Percentiles rank a stretch among this genome's conserved stretches.
phyloP scores from a whole-genome alignment of 768 basidiomycete genomes.

The Cyathus striatus region DNA sequence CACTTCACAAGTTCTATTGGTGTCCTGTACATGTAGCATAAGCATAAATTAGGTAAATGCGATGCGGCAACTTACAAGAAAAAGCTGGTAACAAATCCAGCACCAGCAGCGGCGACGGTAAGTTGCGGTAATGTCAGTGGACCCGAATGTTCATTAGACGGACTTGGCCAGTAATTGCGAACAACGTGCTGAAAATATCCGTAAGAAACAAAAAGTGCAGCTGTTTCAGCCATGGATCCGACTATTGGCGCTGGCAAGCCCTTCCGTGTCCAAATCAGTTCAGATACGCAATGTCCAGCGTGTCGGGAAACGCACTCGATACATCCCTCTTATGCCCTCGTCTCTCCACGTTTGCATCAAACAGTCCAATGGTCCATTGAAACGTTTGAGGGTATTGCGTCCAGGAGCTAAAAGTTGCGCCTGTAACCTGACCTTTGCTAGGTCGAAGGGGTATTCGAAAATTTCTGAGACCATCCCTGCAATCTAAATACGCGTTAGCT shows the following conservation, averaged over 20 bases:
- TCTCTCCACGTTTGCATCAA: conserved; percentile 72
- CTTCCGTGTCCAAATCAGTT: conserved; percentile 29
- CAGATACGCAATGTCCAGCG: not conserved
- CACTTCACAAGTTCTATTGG: conserved; percentile 95
- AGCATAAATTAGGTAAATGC: conserved; percentile 3
- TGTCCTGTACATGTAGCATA: conserved; percentile 57
- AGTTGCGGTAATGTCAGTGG: conserved; percentile 64
- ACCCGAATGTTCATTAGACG: conserved; percentile 13
- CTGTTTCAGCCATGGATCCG: conserved; percentile 92
- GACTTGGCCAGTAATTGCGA: conserved; percentile 26
- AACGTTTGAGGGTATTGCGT: conserved; percentile 40
- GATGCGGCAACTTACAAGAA: conserved; percentile 61
- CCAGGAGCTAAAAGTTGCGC: conserved; percentile 76
- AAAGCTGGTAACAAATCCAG: conserved; percentile 83
- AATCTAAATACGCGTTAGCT: too few relatives aligned
- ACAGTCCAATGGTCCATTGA: conserved; percentile 86
- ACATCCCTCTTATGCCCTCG: conserved; percentile 83
- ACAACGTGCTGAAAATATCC: conserved; percentile 65
- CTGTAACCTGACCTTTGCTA: conserved; percentile 92
- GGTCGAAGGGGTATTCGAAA: conserved; percentile 93
- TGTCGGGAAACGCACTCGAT: conserved; percentile 61
- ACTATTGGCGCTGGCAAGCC: conserved; percentile 88
- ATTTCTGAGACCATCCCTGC: conserved; percentile 82
- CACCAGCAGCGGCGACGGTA: conserved; percentile 78
- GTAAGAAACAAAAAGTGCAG: conserved; percentile 82